Percentiles rank a stretch among this genome's conserved stretches.
phyloP scores from a whole-genome alignment of 148 eudicot species.

The Heliamphora exappendiculata region DNA sequence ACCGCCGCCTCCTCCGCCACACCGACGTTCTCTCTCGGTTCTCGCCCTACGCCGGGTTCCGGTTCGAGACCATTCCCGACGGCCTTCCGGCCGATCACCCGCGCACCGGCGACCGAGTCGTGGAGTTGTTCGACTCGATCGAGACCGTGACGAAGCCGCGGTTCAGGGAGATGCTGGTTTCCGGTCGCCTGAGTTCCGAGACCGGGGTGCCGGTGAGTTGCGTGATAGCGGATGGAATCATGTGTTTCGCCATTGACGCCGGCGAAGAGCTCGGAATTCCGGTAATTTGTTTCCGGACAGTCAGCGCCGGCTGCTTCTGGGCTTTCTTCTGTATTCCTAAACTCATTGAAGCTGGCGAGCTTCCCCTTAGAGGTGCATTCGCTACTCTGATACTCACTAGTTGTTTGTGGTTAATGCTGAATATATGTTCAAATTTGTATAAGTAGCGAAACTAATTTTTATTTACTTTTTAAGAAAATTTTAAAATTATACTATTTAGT shows the following conservation, averaged over 20 bases:
- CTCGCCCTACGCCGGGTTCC: not conserved
- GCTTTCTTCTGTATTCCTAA: not conserved
- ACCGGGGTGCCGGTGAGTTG: constrained; percentile 2
- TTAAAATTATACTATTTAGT: no score
- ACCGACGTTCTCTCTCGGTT: not conserved
- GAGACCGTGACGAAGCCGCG: not conserved
- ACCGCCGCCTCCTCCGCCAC: constrained; percentile 8
- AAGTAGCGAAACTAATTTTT: no score
- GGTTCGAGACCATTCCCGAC: constrained; percentile 3
- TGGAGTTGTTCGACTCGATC: not conserved
- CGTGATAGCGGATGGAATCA: not conserved
- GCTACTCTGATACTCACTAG: not conserved
- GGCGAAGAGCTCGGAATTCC: constrained; percentile 12
- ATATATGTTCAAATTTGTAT: no score
- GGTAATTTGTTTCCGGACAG: not conserved
- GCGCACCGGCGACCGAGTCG: not conserved
- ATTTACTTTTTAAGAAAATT: no score
- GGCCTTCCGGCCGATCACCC: constrained; percentile 3
- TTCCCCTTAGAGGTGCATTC: constrained; percentile 2
- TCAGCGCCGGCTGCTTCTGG: constrained; percentile 10
- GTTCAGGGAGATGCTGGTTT: constrained; percentile 6
- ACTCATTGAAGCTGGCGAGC: constrained; percentile 7
- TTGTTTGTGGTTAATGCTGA: not conserved
- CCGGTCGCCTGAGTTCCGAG: not conserved
- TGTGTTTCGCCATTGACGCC: not conserved